Conservation (phyloP, 352 stramenopile genomes). For the Phytophthora citrophthora region DNA sequence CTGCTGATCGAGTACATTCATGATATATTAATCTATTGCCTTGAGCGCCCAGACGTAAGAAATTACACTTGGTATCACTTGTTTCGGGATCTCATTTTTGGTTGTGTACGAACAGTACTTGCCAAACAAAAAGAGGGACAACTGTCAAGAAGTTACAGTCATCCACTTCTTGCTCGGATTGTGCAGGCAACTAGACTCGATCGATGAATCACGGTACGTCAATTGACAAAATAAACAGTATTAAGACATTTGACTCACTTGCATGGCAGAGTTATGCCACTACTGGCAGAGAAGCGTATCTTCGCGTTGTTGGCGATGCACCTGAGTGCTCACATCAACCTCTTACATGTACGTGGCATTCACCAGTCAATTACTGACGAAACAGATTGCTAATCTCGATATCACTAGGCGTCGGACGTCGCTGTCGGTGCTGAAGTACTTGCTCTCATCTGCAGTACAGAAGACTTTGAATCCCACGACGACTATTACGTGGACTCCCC, state of each 20-base stretch:
- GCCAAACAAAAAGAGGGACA: conserved; percentile 71
- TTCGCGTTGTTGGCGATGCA: conserved; percentile 83
- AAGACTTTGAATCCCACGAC: conserved; percentile 36
- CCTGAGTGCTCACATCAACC: conserved; percentile 63
- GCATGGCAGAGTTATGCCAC: conserved; percentile 75
- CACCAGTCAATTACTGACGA: no score
- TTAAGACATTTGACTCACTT: background rate
- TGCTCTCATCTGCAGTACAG: conserved; percentile 76
- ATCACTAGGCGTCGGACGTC: conserved; percentile 49
- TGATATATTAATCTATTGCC: conserved; percentile 81
- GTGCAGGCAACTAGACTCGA: conserved; percentile 83
- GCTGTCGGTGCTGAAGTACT: conserved; percentile 71
- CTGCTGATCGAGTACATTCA: conserved; percentile 90
- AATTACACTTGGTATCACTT: background rate
- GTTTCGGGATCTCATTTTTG: background rate
- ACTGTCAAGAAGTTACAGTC: conserved; percentile 87
- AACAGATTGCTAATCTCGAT: background rate
- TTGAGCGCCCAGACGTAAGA: conserved; percentile 70
- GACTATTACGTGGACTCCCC: conserved; percentile 59
- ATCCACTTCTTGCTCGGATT: conserved; percentile 88
- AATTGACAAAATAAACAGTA: no score
- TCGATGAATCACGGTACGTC: conserved; percentile 78
- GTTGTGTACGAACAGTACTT: conserved; percentile 52
- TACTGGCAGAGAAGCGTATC: conserved; percentile 82
- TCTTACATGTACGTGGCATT: conserved; percentile 46